phyloP scores from a whole-genome alignment of 1,284 basidiomycete genomes.

The Apiotrichum gamsii region DNA sequence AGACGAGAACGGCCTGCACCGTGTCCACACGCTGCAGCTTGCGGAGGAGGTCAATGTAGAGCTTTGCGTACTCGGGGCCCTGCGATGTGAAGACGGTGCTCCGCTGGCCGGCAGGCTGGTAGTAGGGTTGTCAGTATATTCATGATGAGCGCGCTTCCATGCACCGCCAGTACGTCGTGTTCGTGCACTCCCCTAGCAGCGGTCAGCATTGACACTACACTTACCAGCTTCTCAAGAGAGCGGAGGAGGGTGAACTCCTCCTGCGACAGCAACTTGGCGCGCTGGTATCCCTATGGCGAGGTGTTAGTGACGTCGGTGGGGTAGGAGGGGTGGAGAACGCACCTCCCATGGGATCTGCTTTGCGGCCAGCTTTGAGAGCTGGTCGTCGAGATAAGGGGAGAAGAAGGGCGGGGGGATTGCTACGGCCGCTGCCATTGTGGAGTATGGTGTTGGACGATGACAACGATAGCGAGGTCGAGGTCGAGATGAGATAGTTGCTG shows the following conservation, averaged over 20 bases:
- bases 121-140: neutral
- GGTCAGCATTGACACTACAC: slow-evolving; percentile 2
- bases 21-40: slow-evolving; percentile 90
- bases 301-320: slow-evolving; percentile 1
- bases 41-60: slow-evolving; percentile 86
- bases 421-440: slow-evolving; percentile 25
- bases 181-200: neutral
- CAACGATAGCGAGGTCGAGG: neutral
- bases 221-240: slow-evolving; percentile 66
- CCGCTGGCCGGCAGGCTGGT: slow-evolving; percentile 60
- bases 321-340: slow-evolving; percentile 11
- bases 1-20: slow-evolving; percentile 84
- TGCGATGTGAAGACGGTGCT: slow-evolving; percentile 70
- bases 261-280: slow-evolving; percentile 79
- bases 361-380: slow-evolving; percentile 74
- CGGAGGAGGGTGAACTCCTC: slow-evolving; percentile 89
- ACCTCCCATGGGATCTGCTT: slow-evolving; percentile 98
- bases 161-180: too few species aligned
- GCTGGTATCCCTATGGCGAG: slow-evolving; percentile 72
- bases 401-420: slow-evolving; percentile 72
- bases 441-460: neutral
- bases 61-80: slow-evolving; percentile 71
- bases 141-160: too few species aligned
- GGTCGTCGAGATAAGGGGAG: slow-evolving; percentile 73
- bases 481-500: neutral